Percentiles rank a stretch among this genome's conserved stretches.
phyloP scores from a whole-genome alignment of 257 asterid genomes.

The Fraxinus quadrangulata region DNA sequence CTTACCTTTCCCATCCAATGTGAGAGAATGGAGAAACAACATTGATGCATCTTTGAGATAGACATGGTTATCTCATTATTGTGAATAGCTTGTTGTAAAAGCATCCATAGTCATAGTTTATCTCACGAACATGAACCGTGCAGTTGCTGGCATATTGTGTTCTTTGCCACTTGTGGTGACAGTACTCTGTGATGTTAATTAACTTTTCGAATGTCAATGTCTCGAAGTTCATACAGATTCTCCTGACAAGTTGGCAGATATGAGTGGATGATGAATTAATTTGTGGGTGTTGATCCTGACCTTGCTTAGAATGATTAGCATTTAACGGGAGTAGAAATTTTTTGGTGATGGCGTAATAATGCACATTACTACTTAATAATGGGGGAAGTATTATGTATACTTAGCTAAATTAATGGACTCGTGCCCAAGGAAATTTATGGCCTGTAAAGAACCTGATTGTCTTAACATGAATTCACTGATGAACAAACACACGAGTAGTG shows the following conservation, averaged over 20 bases:
- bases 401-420: constrained; percentile 1
- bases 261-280: constrained; percentile 18
- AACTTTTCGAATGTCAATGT: neutral
- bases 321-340: neutral
- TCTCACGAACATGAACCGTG: constrained; percentile 16
- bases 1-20: neutral
- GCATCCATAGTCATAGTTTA: constrained; percentile 18
- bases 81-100: constrained; percentile 8
- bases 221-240: constrained; percentile 9
- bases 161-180: neutral
- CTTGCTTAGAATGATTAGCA: constrained; percentile 7
- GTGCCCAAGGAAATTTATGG: constrained; percentile 8
- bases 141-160: neutral
- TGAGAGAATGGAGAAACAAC: constrained; percentile 12
- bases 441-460: constrained; percentile 9
- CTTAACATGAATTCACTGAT: constrained; percentile 6
- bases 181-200: constrained; percentile 4
- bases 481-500: neutral
- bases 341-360: constrained; percentile 4
- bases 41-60: neutral
- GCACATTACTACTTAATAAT: neutral
- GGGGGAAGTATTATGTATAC: neutral
- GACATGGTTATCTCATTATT: constrained; percentile 1
- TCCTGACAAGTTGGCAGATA: constrained; percentile 9
- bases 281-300: constrained; percentile 2